Conservation (phyloP, 192 early-diverging fungal genomes). For the Rhizoclosmatium globosum region DNA sequence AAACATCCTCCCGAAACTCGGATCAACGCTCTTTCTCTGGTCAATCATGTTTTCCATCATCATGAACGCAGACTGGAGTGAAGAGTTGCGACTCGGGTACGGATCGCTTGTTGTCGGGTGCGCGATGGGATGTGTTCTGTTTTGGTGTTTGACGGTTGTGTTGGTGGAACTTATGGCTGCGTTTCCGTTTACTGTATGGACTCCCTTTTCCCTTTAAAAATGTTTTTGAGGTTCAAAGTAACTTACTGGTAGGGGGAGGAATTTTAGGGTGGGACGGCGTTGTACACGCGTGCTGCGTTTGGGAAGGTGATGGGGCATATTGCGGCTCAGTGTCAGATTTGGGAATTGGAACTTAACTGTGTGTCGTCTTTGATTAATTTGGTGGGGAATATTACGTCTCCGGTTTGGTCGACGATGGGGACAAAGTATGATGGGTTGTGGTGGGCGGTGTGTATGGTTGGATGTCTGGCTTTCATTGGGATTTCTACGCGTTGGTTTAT, state of each 20-base stretch:
- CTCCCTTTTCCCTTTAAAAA: not conserved
- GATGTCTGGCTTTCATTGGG: not conserved
- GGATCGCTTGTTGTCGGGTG: not conserved
- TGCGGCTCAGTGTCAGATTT: slow-evolving; percentile 2
- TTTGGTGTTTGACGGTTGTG: slow-evolving; percentile 5
- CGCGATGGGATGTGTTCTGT: not conserved
- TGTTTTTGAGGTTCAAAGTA: too few species aligned
- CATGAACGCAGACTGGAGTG: not conserved
- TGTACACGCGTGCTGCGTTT: slow-evolving; percentile 3
- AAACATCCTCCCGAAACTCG: not conserved
- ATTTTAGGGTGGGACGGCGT: not conserved
- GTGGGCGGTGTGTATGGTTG: not conserved
- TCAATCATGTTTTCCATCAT: not conserved
- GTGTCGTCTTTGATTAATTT: not conserved
- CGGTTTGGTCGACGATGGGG: not conserved
- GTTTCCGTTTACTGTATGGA: slow-evolving; percentile 5
- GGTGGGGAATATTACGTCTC: not conserved
- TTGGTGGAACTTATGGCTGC: not conserved
- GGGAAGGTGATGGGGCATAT: not conserved
- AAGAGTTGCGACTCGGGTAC: not conserved
- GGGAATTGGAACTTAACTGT: not conserved
- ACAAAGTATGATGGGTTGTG: not conserved
- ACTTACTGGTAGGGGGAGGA: not conserved
- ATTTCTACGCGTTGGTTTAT: not conserved
- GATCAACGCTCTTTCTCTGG: not conserved